Evolutionary conservation across 2,329 filamentous ascomycete genomes (phyloP).

Genomic region (Microthyrium microscopicum): DNA sequence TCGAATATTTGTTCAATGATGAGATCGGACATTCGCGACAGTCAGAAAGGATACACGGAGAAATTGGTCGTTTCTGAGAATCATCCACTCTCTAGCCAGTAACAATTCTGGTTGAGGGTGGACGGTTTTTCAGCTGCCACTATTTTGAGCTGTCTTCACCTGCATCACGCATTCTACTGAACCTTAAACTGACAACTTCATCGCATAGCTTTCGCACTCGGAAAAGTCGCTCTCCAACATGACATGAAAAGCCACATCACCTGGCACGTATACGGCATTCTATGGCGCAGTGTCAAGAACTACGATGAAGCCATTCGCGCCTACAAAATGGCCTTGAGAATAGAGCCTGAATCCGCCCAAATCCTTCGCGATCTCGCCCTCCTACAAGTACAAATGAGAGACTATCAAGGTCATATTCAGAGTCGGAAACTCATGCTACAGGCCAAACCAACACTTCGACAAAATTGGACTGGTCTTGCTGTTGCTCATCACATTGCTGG

Average conservation of each 20-base stretch:
- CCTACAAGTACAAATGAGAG: constrained; percentile 89
- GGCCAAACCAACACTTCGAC: constrained; percentile 60
- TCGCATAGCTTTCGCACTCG: constrained; percentile 58
- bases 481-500: constrained; percentile 86
- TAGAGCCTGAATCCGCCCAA: constrained; percentile 87
- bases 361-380: constrained; percentile 89
- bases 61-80: too few relatives aligned
- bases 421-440: constrained; percentile 80
- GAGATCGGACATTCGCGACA: too few relatives aligned
- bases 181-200: background rate
- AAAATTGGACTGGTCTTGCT: constrained; percentile 96
- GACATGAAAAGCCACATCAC: constrained; percentile 99
- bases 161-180: background rate
- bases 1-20: too few relatives aligned
- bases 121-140: too few relatives aligned
- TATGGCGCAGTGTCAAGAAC: constrained; percentile 90
- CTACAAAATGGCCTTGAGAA: constrained; percentile 83
- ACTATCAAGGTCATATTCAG: constrained; percentile 84
- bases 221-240: constrained; percentile 79
- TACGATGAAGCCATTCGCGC: constrained; percentile 98
- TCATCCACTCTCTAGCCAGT: too few relatives aligned
- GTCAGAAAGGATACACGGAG: too few relatives aligned
- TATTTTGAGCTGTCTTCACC: too few relatives aligned
- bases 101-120: too few relatives aligned
- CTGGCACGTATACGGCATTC: constrained; percentile 95